Conservation (phyloP, 2,329 filamentous ascomycete species). For the Talaromyces amestolkiae region DNA sequence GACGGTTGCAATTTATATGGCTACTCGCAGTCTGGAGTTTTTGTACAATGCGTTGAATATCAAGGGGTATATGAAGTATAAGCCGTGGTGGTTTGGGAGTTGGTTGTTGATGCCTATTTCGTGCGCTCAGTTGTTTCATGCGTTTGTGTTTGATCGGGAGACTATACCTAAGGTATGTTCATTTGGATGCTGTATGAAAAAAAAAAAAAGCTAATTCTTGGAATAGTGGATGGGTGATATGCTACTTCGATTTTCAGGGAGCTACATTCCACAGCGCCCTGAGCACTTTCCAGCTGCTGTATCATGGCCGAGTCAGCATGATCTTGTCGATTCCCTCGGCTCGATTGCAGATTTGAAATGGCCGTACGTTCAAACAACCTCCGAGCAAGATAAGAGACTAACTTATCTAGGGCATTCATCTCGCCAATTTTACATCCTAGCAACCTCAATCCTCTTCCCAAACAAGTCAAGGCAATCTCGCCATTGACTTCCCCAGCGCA, state of each 20-base stretch:
- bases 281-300: constrained; percentile 63
- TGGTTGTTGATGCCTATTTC: constrained; percentile 77
- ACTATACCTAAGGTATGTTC: constrained; percentile 61
- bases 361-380: constrained; percentile 60
- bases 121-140: constrained; percentile 72
- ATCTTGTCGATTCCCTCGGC: constrained; percentile 77
- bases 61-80: constrained; percentile 63
- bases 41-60: constrained; percentile 79
- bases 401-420: constrained; percentile 61
- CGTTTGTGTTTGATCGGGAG: constrained; percentile 73
- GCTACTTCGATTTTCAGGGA: constrained; percentile 67
- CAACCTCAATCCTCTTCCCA: constrained; percentile 57
- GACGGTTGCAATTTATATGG: constrained; percentile 75
- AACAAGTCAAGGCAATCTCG: constrained; percentile 65
- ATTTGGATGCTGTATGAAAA: background rate
- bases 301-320: constrained; percentile 71
- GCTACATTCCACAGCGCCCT: constrained; percentile 75
- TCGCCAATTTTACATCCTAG: constrained; percentile 84
- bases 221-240: constrained; percentile 61
- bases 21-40: constrained; percentile 81
- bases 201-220: background rate
- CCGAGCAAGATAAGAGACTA: background rate
- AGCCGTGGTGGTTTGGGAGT: constrained; percentile 81
- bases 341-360: constrained; percentile 78
- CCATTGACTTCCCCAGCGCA: constrained; percentile 82